Base-by-base conservation (phyloP, 345 rosid genomes). In the Eucalyptus sp. region DNA sequence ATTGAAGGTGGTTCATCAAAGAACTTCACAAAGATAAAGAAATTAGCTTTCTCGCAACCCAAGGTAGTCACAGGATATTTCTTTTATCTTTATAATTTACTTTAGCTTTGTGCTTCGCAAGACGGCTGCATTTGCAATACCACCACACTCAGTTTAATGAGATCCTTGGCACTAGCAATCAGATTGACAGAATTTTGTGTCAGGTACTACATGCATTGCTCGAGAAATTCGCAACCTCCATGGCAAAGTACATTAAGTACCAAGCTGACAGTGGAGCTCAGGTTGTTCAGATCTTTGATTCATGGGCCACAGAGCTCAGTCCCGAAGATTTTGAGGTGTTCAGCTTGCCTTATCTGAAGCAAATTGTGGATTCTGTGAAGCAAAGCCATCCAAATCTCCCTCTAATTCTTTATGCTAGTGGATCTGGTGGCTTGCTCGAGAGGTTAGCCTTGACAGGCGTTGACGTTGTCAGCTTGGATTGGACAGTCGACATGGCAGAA, bases 401-500 rank as follows among this genome's bases (percentile, higher is more conserved):
- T 87, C 89, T 97, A 31, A 98, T 97, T 91, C 95, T 98, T 10
- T 97, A 97, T 52, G 97, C 99, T 8, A 97, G 99, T 71, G 97
- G 99, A 85, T 98, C 99, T 4, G 99, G 99, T 25, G 99, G 99
- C 51, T 88, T 98, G 91, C 94, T 97, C 13, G 99, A 98, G 94
- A 96, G 99, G 92, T 92, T 98, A 87, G 93, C 96, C 88, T 89
- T 93, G 89, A 96, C 99, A 1, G 97, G 99, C 16, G 98, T 96
- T 18, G 99, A 98, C 87, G 99, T 98, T 22, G 98, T 98, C 87
- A 96, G 99, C 95, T 91, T 98, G 94, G 99, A 98, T 89, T 98
- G 99, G 99, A 95, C 99, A 22, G 97, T 97, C 48, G 99, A 98
- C 93, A 97, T 98, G 99, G 99, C 99, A 80, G 99, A 98, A 93